Evolutionary conservation across 2,329 filamentous ascomycete genomes (phyloP), one percentile per base, ranked within the genome.

Genomic region (Colletotrichum plurivorum): DNA sequence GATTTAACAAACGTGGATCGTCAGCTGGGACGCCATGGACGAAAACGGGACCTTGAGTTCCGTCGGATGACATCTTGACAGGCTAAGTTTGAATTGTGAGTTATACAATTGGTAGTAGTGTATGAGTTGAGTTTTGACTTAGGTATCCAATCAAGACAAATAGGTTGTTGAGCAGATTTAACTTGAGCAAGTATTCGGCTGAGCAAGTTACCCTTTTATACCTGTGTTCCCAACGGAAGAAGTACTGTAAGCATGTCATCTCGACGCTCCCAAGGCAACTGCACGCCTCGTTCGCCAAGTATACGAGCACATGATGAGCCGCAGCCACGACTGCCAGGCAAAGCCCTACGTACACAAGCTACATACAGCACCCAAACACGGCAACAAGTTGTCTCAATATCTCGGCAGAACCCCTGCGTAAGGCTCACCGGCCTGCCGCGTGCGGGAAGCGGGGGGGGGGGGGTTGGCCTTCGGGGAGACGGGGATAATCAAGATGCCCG

Each of bases 41-140:
- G 5, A 60, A 27, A 1, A 69, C 56, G 18, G 66, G 62, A 10
- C 62, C 66, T 10, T 27, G 52, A 3, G 62, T 69, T 15, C 66
- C 66, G 36, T 69, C 66, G 2, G 66, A 69, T 41, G 66, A 69
- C 62, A 69, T 69, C 0, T 41, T 63, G 46, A 31, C 10, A 3
- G 20, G 15, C 39, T 39, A 25, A 16, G 31, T 9, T 18, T 58
- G 20, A 13, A 13, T 36, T 2, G n/a, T 46, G 6, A 31, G 16
- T 58, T 45, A 46, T 27, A 49, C 36, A 31, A 16, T 58, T 0
- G 2, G 39, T 48, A 12, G 27, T 22, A 5, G 46, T 43, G 25
- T 31, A 8, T 52, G 20, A 43, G 9, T 48, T 51, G 45, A 51
- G 9, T 18, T 16, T 25, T 13, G 20, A 22, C 5, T 22, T 1